Percentiles rank a stretch among this genome's conserved stretches.
Conservation (phyloP, 192 early-diverging fungal genomes). For the Spizellomyces punctatus region DNA sequence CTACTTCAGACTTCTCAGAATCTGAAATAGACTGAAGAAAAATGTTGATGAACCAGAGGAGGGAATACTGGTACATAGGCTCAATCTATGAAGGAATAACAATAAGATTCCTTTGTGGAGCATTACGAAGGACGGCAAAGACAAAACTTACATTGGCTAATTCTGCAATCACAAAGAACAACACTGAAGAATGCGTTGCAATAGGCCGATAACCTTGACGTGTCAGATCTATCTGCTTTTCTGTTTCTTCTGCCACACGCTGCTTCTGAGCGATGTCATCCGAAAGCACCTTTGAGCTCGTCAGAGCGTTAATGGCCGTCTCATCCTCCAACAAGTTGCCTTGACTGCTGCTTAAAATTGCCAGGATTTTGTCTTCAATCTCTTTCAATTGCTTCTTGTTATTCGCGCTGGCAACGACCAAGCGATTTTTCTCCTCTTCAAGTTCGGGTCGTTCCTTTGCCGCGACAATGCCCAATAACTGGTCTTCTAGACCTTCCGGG, state of each 20-base stretch:
- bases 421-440: conserved; percentile 65
- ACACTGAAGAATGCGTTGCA: conserved; percentile 59
- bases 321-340: conserved; percentile 66
- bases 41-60: conserved; percentile 64
- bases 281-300: conserved; percentile 58
- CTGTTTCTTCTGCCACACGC: conserved; percentile 61
- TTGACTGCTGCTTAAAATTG: conserved; percentile 56
- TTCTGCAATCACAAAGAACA: conserved; percentile 68
- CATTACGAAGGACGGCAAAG: not conserved
- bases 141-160: conserved; percentile 53
- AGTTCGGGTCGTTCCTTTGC: conserved; percentile 66
- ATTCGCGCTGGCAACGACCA: conserved; percentile 54
- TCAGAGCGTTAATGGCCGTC: conserved; percentile 60
- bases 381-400: conserved; percentile 69
- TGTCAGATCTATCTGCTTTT: conserved; percentile 62
- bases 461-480: conserved; percentile 63
- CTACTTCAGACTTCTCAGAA: conserved; percentile 55
- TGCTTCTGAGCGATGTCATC: conserved; percentile 67
- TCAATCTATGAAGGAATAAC: conserved; percentile 44
- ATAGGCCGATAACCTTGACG: conserved; percentile 63
- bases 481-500: conserved; percentile 63
- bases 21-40: conserved; percentile 65
- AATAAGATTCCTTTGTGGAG: not conserved
- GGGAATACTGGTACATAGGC: conserved; percentile 68
- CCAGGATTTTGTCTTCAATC: conserved; percentile 64